phyloP scores from a whole-genome alignment of 495 filamentous ascomycete species.

The Neurospora africana region DNA sequence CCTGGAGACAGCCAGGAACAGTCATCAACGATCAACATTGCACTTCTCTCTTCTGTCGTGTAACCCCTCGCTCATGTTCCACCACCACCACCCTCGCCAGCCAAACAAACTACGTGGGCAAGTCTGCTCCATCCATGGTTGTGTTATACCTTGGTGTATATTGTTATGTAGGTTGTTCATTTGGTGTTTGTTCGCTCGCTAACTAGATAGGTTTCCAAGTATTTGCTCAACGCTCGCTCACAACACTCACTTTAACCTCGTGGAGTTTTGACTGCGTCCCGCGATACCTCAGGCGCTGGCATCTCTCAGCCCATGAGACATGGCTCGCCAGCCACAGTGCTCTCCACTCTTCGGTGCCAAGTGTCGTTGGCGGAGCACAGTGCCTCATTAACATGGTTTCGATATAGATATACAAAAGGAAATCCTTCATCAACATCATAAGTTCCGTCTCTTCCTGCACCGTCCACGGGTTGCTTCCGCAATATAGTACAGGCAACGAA shows the following conservation, averaged over 20 bases:
- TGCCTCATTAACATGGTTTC: slow-evolving; percentile 32
- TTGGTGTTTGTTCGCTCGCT: slow-evolving; percentile 9
- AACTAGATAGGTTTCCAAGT: slow-evolving; percentile 20
- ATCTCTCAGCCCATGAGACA: not conserved
- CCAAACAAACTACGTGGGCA: not conserved
- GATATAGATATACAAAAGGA: slow-evolving; percentile 41
- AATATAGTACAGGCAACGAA: not conserved
- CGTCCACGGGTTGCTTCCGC: not conserved
- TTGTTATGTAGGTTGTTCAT: not conserved
- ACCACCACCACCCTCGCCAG: not conserved
- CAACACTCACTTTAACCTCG: slow-evolving; percentile 53
- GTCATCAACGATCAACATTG: not conserved
- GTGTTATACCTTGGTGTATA: not conserved
- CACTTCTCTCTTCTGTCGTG: not conserved
- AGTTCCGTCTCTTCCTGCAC: slow-evolving; percentile 2
- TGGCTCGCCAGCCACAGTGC: slow-evolving; percentile 3
- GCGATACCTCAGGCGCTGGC: not conserved
- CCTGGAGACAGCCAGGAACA: not conserved
- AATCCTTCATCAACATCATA: slow-evolving; percentile 22
- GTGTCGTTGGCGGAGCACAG: slow-evolving; percentile 43
- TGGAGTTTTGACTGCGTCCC: slow-evolving; percentile 24
- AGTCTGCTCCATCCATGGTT: not conserved
- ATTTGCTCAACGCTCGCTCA: slow-evolving; percentile 49
- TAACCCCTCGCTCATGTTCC: not conserved
- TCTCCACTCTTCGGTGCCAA: slow-evolving; percentile 50